Percentiles rank a stretch among this genome's conserved stretches.
These are phyloP conservation scores for Cucurbitaria berberidis DNA, from an alignment of 2,329 filamentous ascomycete genomes.

Conservation along the genomic window DNA sequence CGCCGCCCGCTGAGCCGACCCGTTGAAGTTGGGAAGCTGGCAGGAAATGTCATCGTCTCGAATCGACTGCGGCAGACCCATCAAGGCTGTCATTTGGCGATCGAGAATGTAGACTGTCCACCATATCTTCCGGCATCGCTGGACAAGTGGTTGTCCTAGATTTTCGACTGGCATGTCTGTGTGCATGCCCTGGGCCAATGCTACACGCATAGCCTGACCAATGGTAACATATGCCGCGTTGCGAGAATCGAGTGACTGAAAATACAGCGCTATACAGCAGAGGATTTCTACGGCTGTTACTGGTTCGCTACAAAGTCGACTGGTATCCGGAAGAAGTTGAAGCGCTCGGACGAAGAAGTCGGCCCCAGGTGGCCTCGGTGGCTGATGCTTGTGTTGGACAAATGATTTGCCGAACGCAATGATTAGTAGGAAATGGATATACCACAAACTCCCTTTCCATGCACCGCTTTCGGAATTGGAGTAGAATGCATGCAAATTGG, in stretches of 20 bases:
- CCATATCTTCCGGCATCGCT: constrained; percentile 59
- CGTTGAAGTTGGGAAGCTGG: constrained; percentile 53
- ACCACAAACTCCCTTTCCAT: constrained; percentile 52
- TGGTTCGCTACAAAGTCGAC: constrained; percentile 53
- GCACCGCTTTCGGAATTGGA: constrained; percentile 37
- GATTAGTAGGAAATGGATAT: constrained; percentile 61
- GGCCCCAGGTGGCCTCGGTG: constrained; percentile 52
- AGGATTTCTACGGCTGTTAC: constrained; percentile 58
- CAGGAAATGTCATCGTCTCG: constrained; percentile 60
- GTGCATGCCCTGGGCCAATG: constrained; percentile 59
- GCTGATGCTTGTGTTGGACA: constrained; percentile 45
- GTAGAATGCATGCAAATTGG: constrained; percentile 52
- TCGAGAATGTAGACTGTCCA: constrained; percentile 63
- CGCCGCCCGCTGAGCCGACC: constrained; percentile 48
- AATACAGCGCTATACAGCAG: constrained; percentile 60
- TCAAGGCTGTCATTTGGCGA: constrained; percentile 60
- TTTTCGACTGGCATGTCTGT: constrained; percentile 57
- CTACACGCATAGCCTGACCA: constrained; percentile 59
- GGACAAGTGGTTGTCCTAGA: constrained; percentile 50
- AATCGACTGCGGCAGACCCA: constrained; percentile 59
- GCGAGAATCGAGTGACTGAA: constrained; percentile 59
- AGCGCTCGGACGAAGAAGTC: constrained; percentile 70
- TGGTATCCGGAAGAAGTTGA: constrained; percentile 58
- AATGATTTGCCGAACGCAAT: constrained; percentile 64
- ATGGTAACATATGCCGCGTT: constrained; percentile 56